Conservation (phyloP, 2,329 filamentous ascomycete genomes). For the Colletotrichum karsti region DNA sequence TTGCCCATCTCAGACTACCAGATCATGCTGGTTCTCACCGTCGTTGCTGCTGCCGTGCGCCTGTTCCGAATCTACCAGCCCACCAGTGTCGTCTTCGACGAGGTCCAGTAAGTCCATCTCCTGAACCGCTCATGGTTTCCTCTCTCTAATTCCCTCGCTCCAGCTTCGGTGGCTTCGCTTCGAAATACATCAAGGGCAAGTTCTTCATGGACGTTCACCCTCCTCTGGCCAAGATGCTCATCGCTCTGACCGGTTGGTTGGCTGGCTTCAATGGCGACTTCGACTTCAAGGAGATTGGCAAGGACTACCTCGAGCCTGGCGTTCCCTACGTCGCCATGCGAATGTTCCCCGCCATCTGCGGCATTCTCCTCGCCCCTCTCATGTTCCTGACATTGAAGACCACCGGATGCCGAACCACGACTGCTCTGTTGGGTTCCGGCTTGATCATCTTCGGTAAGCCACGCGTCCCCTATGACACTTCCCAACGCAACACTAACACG, state of each 20-base stretch:
- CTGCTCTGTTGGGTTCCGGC: conserved; percentile 82
- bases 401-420: conserved; percentile 86
- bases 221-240: conserved; percentile 93
- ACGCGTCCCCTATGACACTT: conserved; percentile 40
- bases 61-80: conserved; percentile 97
- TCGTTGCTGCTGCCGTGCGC: conserved; percentile 81
- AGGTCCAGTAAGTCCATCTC: conserved; percentile 84
- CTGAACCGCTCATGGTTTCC: background rate
- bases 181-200: conserved; percentile 98
- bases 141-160: conserved; percentile 3
- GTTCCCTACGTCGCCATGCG: conserved; percentile 99
- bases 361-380: conserved; percentile 86
- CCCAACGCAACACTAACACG: conserved; percentile 36
- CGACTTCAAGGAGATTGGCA: conserved; percentile 99
- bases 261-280: conserved; percentile 96
- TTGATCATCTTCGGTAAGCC: conserved; percentile 86
- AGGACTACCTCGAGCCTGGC: conserved; percentile 93
- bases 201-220: conserved; percentile 99
- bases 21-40: conserved; percentile 75
- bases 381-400: conserved; percentile 97
- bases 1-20: conserved; percentile 87
- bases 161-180: conserved; percentile 97
- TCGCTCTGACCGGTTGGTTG: conserved; percentile 93
- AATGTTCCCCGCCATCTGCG: conserved; percentile 88
- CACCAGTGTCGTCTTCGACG: conserved; percentile 96